These are phyloP conservation scores for Umbelopsis sp. DNA, from an alignment of 371 early-diverging fungal genomes.

Conservation along the genomic window DNA sequence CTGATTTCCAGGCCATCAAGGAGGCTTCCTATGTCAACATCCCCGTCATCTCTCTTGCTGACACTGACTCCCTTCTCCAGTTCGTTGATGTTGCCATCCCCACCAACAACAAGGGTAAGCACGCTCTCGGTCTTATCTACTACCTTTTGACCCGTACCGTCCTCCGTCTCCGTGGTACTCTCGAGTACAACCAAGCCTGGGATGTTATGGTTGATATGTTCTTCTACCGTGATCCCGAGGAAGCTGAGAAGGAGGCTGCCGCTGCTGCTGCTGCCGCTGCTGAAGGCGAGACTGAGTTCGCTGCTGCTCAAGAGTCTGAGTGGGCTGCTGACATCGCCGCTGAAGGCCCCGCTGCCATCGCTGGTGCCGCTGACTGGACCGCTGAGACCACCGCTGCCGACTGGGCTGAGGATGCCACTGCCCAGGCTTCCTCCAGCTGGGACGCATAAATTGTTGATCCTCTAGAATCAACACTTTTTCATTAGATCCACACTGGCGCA, in stretches of 20 bases:
- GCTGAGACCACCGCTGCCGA: slow-evolving; percentile 32
- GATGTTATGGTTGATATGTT: slow-evolving; percentile 98
- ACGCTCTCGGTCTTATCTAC: slow-evolving; percentile 97
- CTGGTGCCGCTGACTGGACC: slow-evolving; percentile 41
- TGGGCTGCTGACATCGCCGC: slow-evolving; percentile 33
- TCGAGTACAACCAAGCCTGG: slow-evolving; percentile 86
- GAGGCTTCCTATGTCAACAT: slow-evolving; percentile 99
- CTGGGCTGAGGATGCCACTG: slow-evolving; percentile 40
- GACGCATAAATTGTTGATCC: slow-evolving; percentile 33
- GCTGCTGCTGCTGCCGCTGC: slow-evolving; percentile 33
- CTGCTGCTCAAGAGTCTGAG: slow-evolving; percentile 27
- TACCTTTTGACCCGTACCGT: slow-evolving; percentile 98
- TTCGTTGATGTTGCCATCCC: slow-evolving; percentile 99
- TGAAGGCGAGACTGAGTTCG: slow-evolving; percentile 20
- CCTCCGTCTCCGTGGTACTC: slow-evolving; percentile 94
- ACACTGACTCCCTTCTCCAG: slow-evolving; percentile 94
- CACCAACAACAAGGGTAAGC: slow-evolving; percentile 99
- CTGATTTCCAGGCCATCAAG: slow-evolving; percentile 98
- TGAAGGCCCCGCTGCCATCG: slow-evolving; percentile 39
- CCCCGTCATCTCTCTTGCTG: slow-evolving; percentile 98
- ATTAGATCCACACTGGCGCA: slow-evolving; percentile 15
- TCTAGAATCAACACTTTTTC: slow-evolving; percentile 8
- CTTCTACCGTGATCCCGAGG: slow-evolving; percentile 96
- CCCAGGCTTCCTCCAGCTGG: slow-evolving; percentile 37
- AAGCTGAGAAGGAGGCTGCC: slow-evolving; percentile 74